Conservation (phyloP, 805 yeast species). For the Candida glaebosa region DNA sequence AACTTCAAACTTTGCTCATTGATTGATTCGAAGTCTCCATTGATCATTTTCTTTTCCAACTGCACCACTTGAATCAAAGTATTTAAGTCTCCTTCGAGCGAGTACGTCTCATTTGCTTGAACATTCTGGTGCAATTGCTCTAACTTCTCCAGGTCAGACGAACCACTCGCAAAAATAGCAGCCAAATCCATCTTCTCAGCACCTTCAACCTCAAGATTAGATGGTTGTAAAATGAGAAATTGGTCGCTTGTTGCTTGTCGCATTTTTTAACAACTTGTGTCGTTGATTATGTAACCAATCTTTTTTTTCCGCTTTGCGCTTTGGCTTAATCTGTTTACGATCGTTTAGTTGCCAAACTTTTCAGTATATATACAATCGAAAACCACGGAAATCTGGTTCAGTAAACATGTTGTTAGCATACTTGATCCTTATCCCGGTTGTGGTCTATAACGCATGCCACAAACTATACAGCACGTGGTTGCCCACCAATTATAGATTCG, state of each 20-base stretch:
- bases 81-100: background rate
- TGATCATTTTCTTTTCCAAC: background rate
- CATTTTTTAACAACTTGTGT: background rate
- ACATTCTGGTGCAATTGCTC: background rate
- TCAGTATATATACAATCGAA: background rate
- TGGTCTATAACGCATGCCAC: conserved; percentile 27
- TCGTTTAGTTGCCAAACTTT: background rate
- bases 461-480: conserved; percentile 52
- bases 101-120: background rate
- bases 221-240: background rate
- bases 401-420: conserved; percentile 23
- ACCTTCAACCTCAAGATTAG: background rate
- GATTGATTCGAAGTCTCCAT: background rate
- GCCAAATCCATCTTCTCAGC: background rate
- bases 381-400: background rate
- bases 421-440: conserved; percentile 19
- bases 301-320: background rate
- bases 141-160: background rate
- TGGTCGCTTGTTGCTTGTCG: background rate
- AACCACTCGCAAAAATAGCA: background rate
- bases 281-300: background rate
- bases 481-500: conserved; percentile 69
- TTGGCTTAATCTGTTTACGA: too few relatives aligned
- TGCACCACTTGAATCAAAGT: background rate
- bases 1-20: conserved; percentile 1